These are phyloP conservation scores for Fusarium sp. DNA, from an alignment of 2,329 filamentous ascomycete species.

Conservation along the genomic window DNA sequence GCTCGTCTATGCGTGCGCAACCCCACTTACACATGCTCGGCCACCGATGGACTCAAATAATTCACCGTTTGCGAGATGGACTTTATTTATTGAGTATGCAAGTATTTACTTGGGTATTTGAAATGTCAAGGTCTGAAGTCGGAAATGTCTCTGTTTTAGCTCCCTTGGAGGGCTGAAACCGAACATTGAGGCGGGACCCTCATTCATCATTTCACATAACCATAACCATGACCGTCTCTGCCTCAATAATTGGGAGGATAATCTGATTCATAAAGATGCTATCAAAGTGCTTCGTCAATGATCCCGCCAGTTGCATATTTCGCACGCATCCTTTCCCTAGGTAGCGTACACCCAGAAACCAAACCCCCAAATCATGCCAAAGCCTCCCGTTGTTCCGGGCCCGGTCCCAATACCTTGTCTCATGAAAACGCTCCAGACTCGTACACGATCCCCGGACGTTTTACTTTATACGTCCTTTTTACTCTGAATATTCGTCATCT, in stretches of 20 bases:
- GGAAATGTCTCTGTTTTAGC: slow-evolving; percentile 40
- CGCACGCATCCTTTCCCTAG: slow-evolving; percentile 15
- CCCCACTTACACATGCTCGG: slow-evolving; percentile 11
- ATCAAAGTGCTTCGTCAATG: slow-evolving; percentile 19
- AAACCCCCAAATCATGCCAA: slow-evolving; percentile 9
- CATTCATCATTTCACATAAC: slow-evolving; percentile 6
- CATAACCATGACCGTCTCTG: not conserved
- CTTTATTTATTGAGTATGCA: not conserved
- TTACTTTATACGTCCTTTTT: slow-evolving; percentile 11
- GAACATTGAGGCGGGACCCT: slow-evolving; percentile 26
- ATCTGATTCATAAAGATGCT: slow-evolving; percentile 3
- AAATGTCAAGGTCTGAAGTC: slow-evolving; percentile 20
- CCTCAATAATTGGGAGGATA: not conserved
- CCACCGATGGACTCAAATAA: not conserved
- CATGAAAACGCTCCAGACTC: slow-evolving; percentile 7
- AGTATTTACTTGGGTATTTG: not conserved
- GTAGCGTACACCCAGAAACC: slow-evolving; percentile 9
- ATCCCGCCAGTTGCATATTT: slow-evolving; percentile 14
- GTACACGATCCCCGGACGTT: slow-evolving; percentile 10
- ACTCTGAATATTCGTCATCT: slow-evolving; percentile 57
- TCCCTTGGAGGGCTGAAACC: slow-evolving; percentile 30
- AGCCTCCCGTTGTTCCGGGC: not conserved
- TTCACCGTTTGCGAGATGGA: not conserved
- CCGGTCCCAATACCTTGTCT: slow-evolving; percentile 1
- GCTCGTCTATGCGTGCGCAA: slow-evolving; percentile 2